Evolutionary conservation across 352 stramenopile genomes (phyloP), one percentile per base, ranked within the genome.

Genomic region (Phytophthora macrochlamydospora): DNA sequence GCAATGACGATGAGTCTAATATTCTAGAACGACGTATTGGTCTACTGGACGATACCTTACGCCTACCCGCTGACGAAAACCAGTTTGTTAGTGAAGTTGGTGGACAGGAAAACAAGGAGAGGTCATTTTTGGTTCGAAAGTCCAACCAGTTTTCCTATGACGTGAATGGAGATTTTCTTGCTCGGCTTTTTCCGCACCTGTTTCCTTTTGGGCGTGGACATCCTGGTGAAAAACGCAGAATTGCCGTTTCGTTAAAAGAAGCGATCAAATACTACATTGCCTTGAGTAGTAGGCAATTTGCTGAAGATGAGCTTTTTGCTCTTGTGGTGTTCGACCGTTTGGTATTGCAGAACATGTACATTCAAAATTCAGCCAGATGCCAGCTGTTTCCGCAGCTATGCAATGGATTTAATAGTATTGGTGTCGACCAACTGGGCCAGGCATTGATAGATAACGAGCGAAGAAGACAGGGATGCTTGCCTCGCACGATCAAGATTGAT

Each of bases 221-320:
- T 13, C 53, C 53, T 2, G 53, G 53, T 2, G 51, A 67, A 33
- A 7, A 3, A 2, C 13, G 51, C 1, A 8, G n/a, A n/a, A 31
- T 46, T 12, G 13, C 28, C 4, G 51, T 60, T 30, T 67, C 51
- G 2, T 12, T 45, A 2, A 48, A 60, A 31, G 51, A 33, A 7
- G 37, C 13, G 9, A 51, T 67, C 14, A 31, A 59, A 8, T 24
- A 56, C 29, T 67, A 67, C 42, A 6, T 24, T 11, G 18, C 7
- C 9, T 14, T 52, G 6, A 60, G 51, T 24, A 24, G 43, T n/a
- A 9, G 28, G 50, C 11, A 38, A 38, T 59, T 66, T 50, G 59
- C 59, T 0, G 59, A 59, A 30, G 51, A 55, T 33, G 50, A 54
- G 24, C 38, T 59, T 12, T 66, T 66, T 30, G 45, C 44, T n/a